Evolutionary conservation across 2,329 filamentous ascomycete species (phyloP).

Genomic region (Stemphylium beticola): DNA sequence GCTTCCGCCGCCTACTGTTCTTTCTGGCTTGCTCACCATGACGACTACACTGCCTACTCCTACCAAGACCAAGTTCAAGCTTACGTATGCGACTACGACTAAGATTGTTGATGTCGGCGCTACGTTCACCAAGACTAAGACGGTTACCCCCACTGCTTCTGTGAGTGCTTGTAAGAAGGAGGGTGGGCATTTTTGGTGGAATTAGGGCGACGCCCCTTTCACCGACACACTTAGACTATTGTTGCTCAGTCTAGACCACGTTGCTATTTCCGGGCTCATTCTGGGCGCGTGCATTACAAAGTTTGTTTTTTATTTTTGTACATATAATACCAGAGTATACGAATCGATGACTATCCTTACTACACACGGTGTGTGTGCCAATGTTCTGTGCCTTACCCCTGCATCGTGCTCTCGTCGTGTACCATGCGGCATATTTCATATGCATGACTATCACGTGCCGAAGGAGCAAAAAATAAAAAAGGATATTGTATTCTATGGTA

Average conservation of each 20-base stretch:
- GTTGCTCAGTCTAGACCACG: not conserved
- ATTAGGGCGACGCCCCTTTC: not conserved
- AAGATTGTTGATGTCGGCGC: constrained; percentile 44
- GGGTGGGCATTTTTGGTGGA: constrained; percentile 40
- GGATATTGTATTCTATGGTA: too few relatives aligned
- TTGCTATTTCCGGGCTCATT: not conserved
- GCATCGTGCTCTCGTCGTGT: too few relatives aligned
- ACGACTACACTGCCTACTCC: constrained; percentile 47
- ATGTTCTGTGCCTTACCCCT: too few relatives aligned
- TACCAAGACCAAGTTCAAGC: constrained; percentile 42
- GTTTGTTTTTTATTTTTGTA: not conserved
- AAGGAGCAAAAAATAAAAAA: not conserved
- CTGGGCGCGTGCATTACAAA: not conserved
- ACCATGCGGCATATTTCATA: not conserved
- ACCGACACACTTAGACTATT: not conserved
- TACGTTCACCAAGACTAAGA: constrained; percentile 44
- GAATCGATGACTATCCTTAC: not conserved
- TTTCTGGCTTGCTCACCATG: constrained; percentile 40
- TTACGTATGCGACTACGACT: constrained; percentile 38
- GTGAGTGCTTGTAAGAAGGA: constrained; percentile 41
- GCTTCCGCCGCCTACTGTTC: constrained; percentile 45
- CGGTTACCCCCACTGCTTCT: constrained; percentile 45
- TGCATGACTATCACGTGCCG: not conserved
- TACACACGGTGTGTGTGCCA: not conserved
- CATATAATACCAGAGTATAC: constrained; percentile 1